These are phyloP conservation scores for Trametes cinnabarina DNA, from an alignment of 768 basidiomycete species.

Conservation along the genomic window DNA sequence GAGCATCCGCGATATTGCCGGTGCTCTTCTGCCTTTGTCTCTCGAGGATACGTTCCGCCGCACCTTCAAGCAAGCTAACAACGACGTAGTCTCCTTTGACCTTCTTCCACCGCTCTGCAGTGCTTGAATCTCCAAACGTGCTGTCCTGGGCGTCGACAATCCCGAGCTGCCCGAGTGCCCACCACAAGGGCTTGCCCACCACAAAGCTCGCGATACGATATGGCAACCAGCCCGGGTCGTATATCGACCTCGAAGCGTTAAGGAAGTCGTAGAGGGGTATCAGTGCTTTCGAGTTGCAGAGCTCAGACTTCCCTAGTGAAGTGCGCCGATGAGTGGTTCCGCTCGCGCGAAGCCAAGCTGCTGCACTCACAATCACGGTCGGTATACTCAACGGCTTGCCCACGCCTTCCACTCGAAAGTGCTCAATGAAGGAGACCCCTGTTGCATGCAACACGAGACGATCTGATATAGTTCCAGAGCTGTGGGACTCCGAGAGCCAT, in stretches of 20 bases:
- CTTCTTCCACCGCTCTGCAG: slow-evolving; percentile 48
- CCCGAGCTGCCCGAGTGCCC: slow-evolving; percentile 79
- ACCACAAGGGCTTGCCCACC: slow-evolving; percentile 80
- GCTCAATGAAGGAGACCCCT: slow-evolving; percentile 49
- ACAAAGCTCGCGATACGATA: slow-evolving; percentile 67
- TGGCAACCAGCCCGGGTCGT: slow-evolving; percentile 66
- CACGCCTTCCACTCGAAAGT: slow-evolving; percentile 60
- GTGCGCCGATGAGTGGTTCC: slow-evolving; percentile 28
- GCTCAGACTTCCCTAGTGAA: slow-evolving; percentile 68
- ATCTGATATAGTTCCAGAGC: slow-evolving; percentile 31
- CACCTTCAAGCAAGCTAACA: slow-evolving; percentile 58
- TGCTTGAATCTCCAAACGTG: slow-evolving; percentile 34
- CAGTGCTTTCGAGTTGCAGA: slow-evolving; percentile 43
- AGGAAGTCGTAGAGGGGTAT: slow-evolving; percentile 57
- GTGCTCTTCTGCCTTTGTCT: slow-evolving; percentile 41
- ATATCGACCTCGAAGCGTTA: slow-evolving; percentile 55
- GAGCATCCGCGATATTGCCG: slow-evolving; percentile 52
- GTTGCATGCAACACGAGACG: slow-evolving; percentile 61
- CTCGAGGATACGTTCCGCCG: slow-evolving; percentile 56
- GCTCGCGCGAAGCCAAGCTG: background rate
- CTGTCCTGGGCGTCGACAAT: slow-evolving; percentile 60
- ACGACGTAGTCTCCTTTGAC: slow-evolving; percentile 74
- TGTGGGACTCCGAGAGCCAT: slow-evolving; percentile 38
- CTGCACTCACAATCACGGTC: slow-evolving; percentile 65
- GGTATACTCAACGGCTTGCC: slow-evolving; percentile 75